These are phyloP conservation scores for Amauroascus niger DNA, from an alignment of 2,329 filamentous ascomycete genomes.

Conservation along the genomic window DNA sequence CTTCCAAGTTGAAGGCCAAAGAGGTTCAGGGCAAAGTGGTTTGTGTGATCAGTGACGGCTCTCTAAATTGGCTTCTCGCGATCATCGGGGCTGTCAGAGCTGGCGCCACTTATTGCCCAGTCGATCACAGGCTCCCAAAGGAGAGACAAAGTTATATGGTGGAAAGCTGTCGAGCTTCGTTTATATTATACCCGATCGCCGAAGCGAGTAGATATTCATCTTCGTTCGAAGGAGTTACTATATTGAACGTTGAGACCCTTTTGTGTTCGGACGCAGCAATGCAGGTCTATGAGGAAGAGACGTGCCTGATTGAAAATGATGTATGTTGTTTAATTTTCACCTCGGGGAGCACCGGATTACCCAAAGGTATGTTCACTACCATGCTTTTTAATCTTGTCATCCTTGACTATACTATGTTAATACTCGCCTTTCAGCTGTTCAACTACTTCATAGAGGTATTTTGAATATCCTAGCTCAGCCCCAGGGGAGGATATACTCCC, in stretches of 20 bases:
- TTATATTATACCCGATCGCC: background rate
- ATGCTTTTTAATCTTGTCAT: background rate
- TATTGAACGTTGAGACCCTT: background rate
- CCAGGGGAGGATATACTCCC: constrained; percentile 20
- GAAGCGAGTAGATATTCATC: too few species aligned
- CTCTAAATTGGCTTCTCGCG: background rate
- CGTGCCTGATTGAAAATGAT: background rate
- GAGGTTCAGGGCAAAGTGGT: constrained; percentile 10
- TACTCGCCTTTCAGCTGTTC: background rate
- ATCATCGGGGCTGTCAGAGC: background rate
- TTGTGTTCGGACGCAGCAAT: background rate
- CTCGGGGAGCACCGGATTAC: constrained; percentile 36
- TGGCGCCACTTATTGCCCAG: constrained; percentile 3
- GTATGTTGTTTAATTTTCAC: constrained; percentile 39
- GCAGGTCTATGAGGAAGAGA: background rate
- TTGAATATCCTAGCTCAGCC: constrained; percentile 3
- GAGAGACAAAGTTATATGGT: constrained; percentile 2
- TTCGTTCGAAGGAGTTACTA: background rate
- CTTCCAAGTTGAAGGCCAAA: constrained; percentile 13
- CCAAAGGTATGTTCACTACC: constrained; percentile 37
- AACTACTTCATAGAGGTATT: background rate
- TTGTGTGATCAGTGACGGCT: constrained; percentile 1
- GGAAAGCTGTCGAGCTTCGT: background rate
- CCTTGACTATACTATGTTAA: background rate
- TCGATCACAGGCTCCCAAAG: constrained; percentile 1